Evolutionary conservation across 2,329 filamentous ascomycete species (phyloP).

Genomic region (Penicillium italicum): DNA sequence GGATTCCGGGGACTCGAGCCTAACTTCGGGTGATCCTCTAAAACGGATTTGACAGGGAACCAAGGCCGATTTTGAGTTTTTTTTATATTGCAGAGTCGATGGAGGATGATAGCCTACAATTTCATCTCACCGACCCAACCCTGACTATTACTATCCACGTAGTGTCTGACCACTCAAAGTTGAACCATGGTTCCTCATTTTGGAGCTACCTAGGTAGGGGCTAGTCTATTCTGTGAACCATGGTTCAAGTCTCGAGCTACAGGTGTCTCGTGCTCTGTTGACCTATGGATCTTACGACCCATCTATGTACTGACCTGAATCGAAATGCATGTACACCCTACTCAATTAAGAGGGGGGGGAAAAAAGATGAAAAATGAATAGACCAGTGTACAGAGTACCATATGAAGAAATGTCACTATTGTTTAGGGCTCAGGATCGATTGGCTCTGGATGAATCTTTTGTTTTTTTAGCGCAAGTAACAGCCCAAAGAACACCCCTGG

Average conservation of each 20-base stretch:
- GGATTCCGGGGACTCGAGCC: background rate
- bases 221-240: conserved; percentile 1
- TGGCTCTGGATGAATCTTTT: conserved; percentile 24
- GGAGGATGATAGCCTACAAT: background rate
- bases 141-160: too few relatives aligned
- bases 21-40: conserved; percentile 4
- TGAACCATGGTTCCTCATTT: conserved; percentile 1
- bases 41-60: background rate
- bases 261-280: background rate
- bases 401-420: conserved; percentile 4
- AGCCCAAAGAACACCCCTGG: conserved; percentile 6
- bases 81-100: background rate
- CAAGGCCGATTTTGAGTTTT: background rate
- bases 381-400: background rate
- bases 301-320: background rate
- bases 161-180: conserved; percentile 12
- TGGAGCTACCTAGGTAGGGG: background rate
- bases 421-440: conserved; percentile 16
- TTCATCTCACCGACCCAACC: background rate
- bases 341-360: too few relatives aligned
- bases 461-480: conserved; percentile 9
- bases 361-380: too few relatives aligned
- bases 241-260: conserved; percentile 1
- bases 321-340: background rate
- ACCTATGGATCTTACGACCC: background rate